Conservation (phyloP, 345 rosid genomes). For the Melaleuca alternifolia region DNA sequence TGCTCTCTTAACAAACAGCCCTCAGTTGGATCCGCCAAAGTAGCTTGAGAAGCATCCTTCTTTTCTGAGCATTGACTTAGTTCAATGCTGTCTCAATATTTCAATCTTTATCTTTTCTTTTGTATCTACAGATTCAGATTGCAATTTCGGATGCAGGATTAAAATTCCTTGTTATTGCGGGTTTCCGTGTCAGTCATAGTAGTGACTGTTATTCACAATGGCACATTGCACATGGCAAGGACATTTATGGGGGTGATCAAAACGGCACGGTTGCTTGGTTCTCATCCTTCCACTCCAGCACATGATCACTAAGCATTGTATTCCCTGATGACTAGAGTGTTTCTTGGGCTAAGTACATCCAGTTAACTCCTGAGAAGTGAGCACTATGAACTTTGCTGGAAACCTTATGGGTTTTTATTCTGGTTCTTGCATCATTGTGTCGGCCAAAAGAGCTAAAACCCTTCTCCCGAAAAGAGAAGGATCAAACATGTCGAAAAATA, state of each 20-base stretch:
- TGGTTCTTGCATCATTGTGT: neutral
- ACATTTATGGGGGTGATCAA: neutral
- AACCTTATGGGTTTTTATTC: neutral
- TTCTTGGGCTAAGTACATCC: neutral
- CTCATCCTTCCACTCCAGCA: neutral
- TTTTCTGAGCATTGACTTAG: neutral
- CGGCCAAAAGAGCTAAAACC: neutral
- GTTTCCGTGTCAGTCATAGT: neutral
- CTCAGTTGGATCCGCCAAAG: neutral
- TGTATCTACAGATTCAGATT: neutral
- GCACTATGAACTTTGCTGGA: neutral
- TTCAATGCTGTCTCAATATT: neutral
- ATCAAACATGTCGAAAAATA: neutral
- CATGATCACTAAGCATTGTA: neutral
- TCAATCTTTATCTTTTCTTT: neutral
- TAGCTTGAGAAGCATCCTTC: neutral
- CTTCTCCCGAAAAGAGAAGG: neutral
- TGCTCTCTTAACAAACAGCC: neutral
- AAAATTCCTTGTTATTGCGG: neutral
- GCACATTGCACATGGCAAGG: neutral
- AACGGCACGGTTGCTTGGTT: neutral
- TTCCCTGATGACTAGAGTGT: neutral
- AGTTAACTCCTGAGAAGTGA: neutral
- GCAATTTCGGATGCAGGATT: neutral
- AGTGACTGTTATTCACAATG: neutral